Evolutionary conservation across 257 asterid species (phyloP).

Genomic region (Osmanthus fragrans): DNA sequence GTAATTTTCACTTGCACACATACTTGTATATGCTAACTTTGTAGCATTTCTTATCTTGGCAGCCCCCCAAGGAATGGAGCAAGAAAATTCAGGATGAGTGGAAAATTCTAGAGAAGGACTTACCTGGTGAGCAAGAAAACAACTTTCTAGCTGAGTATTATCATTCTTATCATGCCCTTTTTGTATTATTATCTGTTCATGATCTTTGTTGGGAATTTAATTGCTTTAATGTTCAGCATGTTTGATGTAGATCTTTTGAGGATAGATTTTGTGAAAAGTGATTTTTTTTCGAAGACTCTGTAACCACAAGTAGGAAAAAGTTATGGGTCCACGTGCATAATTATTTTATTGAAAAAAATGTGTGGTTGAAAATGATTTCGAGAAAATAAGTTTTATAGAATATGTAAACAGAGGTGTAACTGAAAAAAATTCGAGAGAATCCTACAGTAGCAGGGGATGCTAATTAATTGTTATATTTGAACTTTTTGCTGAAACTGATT

Average conservation of each 20-base stretch:
- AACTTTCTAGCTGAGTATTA: not conserved
- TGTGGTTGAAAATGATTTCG: too few relatives aligned
- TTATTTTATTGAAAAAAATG: too few relatives aligned
- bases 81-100: constrained; percentile 63
- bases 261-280: too few relatives aligned
- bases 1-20: not conserved
- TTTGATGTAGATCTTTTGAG: too few relatives aligned
- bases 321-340: too few relatives aligned
- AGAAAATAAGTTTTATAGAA: too few relatives aligned
- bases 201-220: not conserved
- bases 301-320: too few relatives aligned
- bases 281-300: too few relatives aligned
- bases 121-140: constrained; percentile 37
- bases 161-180: not conserved
- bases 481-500: not conserved
- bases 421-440: not conserved
- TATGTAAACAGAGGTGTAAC: not conserved
- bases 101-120: constrained; percentile 57
- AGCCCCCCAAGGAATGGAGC: constrained; percentile 56
- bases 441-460: not conserved
- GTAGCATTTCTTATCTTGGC: constrained; percentile 13
- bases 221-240: not conserved
- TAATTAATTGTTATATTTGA: not conserved
- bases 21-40: not conserved
- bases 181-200: not conserved